Conservation (phyloP, 2,329 filamentous ascomycete genomes). For the Arthrobotrys conoides region DNA sequence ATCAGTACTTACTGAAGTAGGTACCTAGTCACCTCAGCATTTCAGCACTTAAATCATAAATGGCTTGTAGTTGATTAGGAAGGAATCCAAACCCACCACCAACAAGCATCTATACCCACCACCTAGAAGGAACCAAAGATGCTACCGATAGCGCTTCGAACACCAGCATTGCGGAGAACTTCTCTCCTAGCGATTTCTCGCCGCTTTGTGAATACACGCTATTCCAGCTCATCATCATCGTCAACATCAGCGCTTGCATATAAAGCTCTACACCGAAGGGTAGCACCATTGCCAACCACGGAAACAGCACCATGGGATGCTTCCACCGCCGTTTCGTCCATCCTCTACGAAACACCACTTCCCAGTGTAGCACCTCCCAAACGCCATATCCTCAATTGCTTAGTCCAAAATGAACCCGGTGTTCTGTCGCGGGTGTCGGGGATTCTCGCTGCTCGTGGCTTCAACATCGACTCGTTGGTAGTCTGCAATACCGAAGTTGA, state of each 20-base stretch:
- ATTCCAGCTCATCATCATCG: slow-evolving; percentile 67
- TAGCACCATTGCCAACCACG: slow-evolving; percentile 84
- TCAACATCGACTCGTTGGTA: slow-evolving; percentile 98
- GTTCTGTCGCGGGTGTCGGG: slow-evolving; percentile 96
- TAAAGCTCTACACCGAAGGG: slow-evolving; percentile 94
- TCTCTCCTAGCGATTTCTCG: background rate
- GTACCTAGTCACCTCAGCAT: background rate
- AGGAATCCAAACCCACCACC: background rate
- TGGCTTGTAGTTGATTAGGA: too few species aligned
- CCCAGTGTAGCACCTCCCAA: slow-evolving; percentile 87
- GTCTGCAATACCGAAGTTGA: slow-evolving; percentile 98
- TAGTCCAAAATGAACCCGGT: slow-evolving; percentile 98
- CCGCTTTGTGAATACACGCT: background rate
- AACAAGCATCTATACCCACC: background rate
- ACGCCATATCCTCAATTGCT: slow-evolving; percentile 95
- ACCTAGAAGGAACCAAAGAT: slow-evolving; percentile 20
- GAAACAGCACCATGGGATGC: slow-evolving; percentile 84
- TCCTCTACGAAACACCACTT: slow-evolving; percentile 96
- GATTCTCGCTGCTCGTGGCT: slow-evolving; percentile 93
- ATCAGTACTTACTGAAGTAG: too few species aligned
- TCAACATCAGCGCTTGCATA: slow-evolving; percentile 96
- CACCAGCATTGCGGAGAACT: background rate
- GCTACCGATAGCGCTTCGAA: slow-evolving; percentile 19
- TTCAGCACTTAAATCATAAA: background rate
- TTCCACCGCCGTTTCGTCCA: slow-evolving; percentile 95